These are phyloP conservation scores for Tricholoma flavovirens DNA, from an alignment of 768 basidiomycete species.

Conservation along the genomic window DNA sequence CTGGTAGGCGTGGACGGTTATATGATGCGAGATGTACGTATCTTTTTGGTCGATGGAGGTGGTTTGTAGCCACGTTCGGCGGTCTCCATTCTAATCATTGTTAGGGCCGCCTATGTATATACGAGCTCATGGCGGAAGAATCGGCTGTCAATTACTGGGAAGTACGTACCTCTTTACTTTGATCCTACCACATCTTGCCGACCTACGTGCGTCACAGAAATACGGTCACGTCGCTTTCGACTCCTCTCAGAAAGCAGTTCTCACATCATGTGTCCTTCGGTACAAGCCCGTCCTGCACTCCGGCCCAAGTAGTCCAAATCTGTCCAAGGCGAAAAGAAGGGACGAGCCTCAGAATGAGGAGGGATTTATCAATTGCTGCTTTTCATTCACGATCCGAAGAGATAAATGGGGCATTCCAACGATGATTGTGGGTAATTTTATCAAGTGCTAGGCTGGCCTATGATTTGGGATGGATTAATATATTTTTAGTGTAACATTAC, in stretches of 20 bases:
- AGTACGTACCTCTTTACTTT: conserved; percentile 33
- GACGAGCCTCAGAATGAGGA: conserved; percentile 43
- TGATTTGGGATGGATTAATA: background rate
- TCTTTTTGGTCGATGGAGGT: conserved; percentile 3
- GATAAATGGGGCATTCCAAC: conserved; percentile 85
- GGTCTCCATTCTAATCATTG: background rate
- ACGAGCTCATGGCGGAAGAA: conserved; percentile 98
- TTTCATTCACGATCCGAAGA: conserved; percentile 84
- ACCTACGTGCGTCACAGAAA: conserved; percentile 48
- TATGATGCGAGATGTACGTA: conserved; percentile 80
- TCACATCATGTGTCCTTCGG: conserved; percentile 85
- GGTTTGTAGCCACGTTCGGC: too few relatives aligned
- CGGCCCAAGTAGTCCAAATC: conserved; percentile 20
- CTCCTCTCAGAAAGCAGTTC: conserved; percentile 85
- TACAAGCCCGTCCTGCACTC: conserved; percentile 63
- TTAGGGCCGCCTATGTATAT: conserved; percentile 88
- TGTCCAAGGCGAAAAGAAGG: conserved; percentile 16
- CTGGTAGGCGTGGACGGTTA: conserved; percentile 82
- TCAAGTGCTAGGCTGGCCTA: conserved; percentile 43
- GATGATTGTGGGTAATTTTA: conserved; percentile 89
- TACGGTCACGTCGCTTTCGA: conserved; percentile 93
- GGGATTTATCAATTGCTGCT: conserved; percentile 79
- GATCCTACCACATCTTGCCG: background rate
- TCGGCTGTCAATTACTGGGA: conserved; percentile 98
- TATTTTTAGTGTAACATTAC: background rate